A percentile compares a stretch with the other conserved stretches of the same genome.
These are phyloP conservation scores for Rhazya stricta DNA, from an alignment of 257 asterid genomes.

Conservation along the genomic window DNA sequence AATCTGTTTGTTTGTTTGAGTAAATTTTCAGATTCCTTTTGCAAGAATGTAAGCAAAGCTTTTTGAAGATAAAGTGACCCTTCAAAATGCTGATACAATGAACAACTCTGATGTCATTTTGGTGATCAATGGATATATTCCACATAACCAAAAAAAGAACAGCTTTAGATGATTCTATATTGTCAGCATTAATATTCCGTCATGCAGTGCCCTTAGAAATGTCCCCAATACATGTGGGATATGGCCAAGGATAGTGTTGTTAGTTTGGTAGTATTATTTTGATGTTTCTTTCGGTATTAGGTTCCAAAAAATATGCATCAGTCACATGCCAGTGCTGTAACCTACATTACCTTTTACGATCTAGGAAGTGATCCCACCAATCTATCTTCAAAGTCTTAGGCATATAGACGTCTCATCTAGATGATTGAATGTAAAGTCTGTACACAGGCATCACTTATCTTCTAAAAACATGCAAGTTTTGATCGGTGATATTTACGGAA, in stretches of 20 bases:
- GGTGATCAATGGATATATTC: constrained; percentile 18
- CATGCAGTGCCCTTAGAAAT: constrained; percentile 8
- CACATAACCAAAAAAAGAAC: not conserved
- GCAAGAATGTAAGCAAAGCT: not conserved
- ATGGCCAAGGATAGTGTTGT: not conserved
- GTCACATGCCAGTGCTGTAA: not conserved
- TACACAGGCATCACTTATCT: too few species aligned
- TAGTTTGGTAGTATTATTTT: not conserved
- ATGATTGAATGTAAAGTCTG: too few species aligned
- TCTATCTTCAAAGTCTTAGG: too few species aligned
- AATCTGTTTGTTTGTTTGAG: not conserved
- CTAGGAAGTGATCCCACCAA: not conserved
- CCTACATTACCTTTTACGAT: too few species aligned
- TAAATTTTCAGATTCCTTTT: not conserved
- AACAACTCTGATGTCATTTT: constrained; percentile 11
- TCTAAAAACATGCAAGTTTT: too few species aligned
- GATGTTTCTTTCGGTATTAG: not conserved
- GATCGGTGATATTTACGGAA: too few species aligned
- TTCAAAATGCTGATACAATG: constrained; percentile 8
- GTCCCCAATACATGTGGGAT: not conserved
- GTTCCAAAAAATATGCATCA: not conserved
- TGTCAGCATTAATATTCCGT: constrained; percentile 9
- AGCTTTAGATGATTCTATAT: constrained; percentile 13
- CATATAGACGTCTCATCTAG: too few species aligned
- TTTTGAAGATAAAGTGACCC: constrained; percentile 1